phyloP scores from a whole-genome alignment of 2,329 filamentous ascomycete species.

The Colletotrichum sp. region DNA sequence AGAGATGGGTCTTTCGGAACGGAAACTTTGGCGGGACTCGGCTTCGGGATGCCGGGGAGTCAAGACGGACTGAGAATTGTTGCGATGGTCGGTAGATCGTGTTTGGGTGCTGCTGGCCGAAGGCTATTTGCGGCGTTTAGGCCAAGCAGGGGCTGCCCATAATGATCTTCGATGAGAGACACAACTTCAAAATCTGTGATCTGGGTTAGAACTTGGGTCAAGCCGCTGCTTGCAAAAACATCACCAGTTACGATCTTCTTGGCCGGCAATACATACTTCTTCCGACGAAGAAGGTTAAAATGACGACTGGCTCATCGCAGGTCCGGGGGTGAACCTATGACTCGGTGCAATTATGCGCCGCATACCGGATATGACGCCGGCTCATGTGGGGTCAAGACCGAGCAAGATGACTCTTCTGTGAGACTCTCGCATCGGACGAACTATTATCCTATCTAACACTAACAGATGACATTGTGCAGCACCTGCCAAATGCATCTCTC shows the following conservation, averaged over 20 bases:
- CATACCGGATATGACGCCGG: not conserved
- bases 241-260: no score
- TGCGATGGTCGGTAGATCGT: rapidly evolving
- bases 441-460: not conserved
- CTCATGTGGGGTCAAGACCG: not conserved
- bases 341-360: not conserved
- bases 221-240: no score
- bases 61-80: not conserved
- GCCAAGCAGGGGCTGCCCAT: not conserved
- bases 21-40: not conserved
- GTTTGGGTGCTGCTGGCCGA: not conserved
- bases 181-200: not conserved
- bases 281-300: not conserved
- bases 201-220: rapidly evolving
- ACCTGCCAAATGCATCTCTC: not conserved
- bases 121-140: not conserved
- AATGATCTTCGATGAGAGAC: not conserved
- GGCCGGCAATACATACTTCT: not conserved
- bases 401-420: not conserved
- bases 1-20: not conserved
- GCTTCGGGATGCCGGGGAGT: not conserved
- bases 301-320: not conserved
- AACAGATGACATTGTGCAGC: not conserved
- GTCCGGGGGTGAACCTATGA: not conserved
- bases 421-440: not conserved